Conservation (phyloP, 352 stramenopile species). For the Pythium diclinum region DNA sequence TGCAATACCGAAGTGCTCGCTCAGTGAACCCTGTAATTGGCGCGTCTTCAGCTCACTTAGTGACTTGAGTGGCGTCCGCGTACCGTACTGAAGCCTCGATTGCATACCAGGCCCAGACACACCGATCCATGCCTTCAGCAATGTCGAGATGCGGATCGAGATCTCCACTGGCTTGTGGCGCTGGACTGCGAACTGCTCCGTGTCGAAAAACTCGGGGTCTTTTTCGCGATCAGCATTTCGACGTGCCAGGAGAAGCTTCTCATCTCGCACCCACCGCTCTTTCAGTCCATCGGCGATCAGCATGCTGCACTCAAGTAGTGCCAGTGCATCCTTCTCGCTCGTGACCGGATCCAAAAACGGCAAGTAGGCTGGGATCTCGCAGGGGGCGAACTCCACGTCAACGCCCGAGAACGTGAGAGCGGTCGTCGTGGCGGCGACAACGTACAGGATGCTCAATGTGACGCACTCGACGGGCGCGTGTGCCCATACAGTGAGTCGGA, state of each 20-base stretch:
- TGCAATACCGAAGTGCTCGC: not conserved
- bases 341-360: conserved; percentile 39
- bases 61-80: conserved; percentile 5
- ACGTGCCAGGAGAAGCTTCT: conserved; percentile 42
- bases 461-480: conserved; percentile 60
- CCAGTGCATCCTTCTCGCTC: conserved; percentile 42
- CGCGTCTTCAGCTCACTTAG: conserved; percentile 6
- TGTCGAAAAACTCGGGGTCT: conserved; percentile 41
- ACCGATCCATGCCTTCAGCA: conserved; percentile 62
- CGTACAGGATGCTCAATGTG: conserved; percentile 63
- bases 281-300: conserved; percentile 54
- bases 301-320: conserved; percentile 57
- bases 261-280: conserved; percentile 58
- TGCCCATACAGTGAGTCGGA: conserved; percentile 64
- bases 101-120: not conserved
- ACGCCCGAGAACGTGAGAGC: conserved; percentile 24
- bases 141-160: conserved; percentile 41
- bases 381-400: conserved; percentile 3
- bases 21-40: conserved; percentile 9
- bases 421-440: conserved; percentile 53
- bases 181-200: conserved; percentile 55
- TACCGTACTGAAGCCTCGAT: not conserved
- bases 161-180: conserved; percentile 55
- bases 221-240: conserved; percentile 25
- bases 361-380: conserved; percentile 40